Conservation (phyloP, 225 moss, liverwort and hornwort genomes). For the Pseudisothecium myosuroides region DNA sequence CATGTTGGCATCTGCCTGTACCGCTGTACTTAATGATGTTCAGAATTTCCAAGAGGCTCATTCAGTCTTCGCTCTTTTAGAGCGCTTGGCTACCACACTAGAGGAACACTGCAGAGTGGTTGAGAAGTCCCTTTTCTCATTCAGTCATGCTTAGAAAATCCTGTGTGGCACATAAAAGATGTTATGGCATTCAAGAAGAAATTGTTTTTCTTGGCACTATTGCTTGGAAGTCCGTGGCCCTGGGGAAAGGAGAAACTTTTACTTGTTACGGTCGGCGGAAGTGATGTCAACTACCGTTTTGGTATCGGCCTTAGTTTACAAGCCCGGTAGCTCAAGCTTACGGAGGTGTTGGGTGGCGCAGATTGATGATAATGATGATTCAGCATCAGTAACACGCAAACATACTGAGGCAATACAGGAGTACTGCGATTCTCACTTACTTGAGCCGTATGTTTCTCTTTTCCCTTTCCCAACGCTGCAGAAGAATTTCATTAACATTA, state of each 20-base stretch:
- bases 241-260: not conserved
- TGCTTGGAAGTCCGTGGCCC: not conserved
- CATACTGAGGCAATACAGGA: slow-evolving; percentile 30
- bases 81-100: not conserved
- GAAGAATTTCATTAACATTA: not conserved
- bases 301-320: not conserved
- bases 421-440: slow-evolving; percentile 31
- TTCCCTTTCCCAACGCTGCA: not conserved
- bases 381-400: slow-evolving; percentile 22
- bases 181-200: not conserved
- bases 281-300: not conserved
- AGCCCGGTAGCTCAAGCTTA: not conserved
- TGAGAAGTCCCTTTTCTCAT: not conserved
- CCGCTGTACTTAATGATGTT: not conserved
- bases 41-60: not conserved
- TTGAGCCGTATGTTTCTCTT: slow-evolving; percentile 22
- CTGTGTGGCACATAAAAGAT: not conserved
- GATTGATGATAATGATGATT: slow-evolving; percentile 39
- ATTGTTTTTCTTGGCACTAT: not conserved
- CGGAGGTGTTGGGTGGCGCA: not conserved
- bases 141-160: not conserved
- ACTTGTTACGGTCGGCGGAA: not conserved
- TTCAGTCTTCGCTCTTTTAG: not conserved
- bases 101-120: not conserved
- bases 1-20: not conserved